These are phyloP conservation scores for Colletotrichum siamense DNA, from an alignment of 2,329 filamentous ascomycete species.

Conservation along the genomic window DNA sequence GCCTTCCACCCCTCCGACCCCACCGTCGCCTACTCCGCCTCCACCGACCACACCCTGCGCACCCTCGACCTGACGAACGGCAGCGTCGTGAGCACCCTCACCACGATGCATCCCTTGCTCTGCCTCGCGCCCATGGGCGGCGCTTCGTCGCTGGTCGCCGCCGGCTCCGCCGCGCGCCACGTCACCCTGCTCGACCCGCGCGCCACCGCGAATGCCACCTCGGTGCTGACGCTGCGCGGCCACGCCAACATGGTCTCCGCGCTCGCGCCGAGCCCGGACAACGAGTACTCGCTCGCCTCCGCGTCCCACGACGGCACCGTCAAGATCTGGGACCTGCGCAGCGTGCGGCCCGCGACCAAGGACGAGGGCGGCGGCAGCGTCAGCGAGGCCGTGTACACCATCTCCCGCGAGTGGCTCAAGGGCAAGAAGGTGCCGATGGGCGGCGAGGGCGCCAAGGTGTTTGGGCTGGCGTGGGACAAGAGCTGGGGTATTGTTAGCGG, in stretches of 20 bases:
- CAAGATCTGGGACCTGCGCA: conserved; percentile 91
- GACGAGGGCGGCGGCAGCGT: conserved; percentile 68
- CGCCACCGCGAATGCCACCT: conserved; percentile 74
- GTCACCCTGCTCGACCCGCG: conserved; percentile 94
- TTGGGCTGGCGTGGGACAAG: conserved; percentile 85
- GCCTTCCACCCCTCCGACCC: conserved; percentile 85
- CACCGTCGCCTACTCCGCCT: conserved; percentile 90
- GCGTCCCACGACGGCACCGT: conserved; percentile 93
- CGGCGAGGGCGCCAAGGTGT: conserved; percentile 89
- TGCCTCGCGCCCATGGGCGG: conserved; percentile 77
- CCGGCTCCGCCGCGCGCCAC: conserved; percentile 84
- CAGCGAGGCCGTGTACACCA: conserved; percentile 76
- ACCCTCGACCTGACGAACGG: conserved; percentile 91
- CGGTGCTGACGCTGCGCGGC: conserved; percentile 89
- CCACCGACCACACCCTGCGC: conserved; percentile 87
- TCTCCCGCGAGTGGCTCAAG: conserved; percentile 76
- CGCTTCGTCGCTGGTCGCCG: conserved; percentile 64
- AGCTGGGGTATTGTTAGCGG: conserved; percentile 88
- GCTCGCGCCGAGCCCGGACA: conserved; percentile 57
- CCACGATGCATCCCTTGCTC: conserved; percentile 83
- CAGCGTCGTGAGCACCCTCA: conserved; percentile 79
- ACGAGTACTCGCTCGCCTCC: conserved; percentile 83
- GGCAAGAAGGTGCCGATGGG: conserved; percentile 68
- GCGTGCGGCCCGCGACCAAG: conserved; percentile 63
- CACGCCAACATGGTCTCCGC: conserved; percentile 75